Percentiles rank a stretch among this genome's conserved stretches.
Conservation (phyloP, 345 rosid species). For the Melastoma malabathricum region DNA sequence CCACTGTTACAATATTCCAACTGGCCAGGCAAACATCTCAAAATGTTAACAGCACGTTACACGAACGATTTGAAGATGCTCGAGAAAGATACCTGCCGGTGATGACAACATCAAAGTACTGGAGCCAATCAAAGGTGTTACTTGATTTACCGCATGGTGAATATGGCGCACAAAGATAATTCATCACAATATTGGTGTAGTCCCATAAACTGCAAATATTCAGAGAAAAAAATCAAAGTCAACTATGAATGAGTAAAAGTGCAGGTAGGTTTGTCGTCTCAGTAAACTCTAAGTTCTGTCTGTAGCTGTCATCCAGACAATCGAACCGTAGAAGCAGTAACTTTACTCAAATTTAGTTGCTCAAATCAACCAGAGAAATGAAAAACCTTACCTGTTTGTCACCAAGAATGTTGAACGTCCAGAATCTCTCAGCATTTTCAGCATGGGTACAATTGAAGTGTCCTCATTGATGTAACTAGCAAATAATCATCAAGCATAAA, state of each 20-base stretch:
- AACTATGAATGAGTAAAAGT: too few relatives aligned
- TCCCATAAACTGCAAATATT: constrained; percentile 82
- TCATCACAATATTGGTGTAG: constrained; percentile 94
- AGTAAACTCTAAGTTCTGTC: too few relatives aligned
- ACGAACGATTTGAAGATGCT: background rate
- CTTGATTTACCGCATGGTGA: constrained; percentile 21
- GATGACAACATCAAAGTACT: constrained; percentile 79
- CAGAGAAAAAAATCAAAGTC: constrained; percentile 1
- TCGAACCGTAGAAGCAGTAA: too few relatives aligned
- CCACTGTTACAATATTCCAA: background rate
- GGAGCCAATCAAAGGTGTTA: constrained; percentile 80
- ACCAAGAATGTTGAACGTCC: constrained; percentile 93
- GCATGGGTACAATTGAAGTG: constrained; percentile 58
- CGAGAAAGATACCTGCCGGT: constrained; percentile 66
- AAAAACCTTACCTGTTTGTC: constrained; percentile 61
- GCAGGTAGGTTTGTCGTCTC: too few relatives aligned
- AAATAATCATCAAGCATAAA: background rate
- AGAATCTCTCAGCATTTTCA: constrained; percentile 83
- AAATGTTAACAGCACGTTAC: background rate
- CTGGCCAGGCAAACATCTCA: background rate
- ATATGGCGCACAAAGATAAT: constrained; percentile 59
- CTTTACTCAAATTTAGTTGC: too few relatives aligned
- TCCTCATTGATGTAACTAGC: constrained; percentile 83
- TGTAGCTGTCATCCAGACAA: too few relatives aligned
- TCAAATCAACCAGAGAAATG: background rate